phyloP scores from a whole-genome alignment of 257 asterid genomes.

The Nicotiana obtusifolia region DNA sequence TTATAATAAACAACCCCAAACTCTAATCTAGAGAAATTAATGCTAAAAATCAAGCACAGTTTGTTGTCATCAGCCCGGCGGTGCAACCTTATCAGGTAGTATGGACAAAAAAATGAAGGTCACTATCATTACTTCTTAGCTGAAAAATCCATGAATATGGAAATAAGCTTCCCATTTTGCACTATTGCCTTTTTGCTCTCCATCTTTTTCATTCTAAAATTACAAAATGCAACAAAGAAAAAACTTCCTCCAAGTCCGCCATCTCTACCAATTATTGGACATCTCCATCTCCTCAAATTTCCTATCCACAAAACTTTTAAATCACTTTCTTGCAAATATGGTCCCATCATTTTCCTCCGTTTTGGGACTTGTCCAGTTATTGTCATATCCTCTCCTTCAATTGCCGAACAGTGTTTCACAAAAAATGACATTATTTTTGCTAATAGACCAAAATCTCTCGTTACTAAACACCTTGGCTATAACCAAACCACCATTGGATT shows the following conservation, averaged over 20 bases:
- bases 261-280: conserved; percentile 43
- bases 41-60: not conserved
- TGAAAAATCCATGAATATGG: not conserved
- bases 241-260: conserved; percentile 50
- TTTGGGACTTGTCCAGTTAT: conserved; percentile 32
- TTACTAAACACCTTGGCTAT: conserved; percentile 32
- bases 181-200: conserved; percentile 9
- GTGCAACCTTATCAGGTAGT: not conserved
- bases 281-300: conserved; percentile 48
- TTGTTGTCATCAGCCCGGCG: not conserved
- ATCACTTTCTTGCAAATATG: conserved; percentile 35
- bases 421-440: conserved; percentile 39
- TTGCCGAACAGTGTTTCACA: conserved; percentile 42
- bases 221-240: conserved; percentile 4
- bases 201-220: conserved; percentile 15
- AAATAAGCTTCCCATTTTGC: conserved; percentile 14
- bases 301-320: conserved; percentile 30
- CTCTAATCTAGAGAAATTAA: not conserved
- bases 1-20: not conserved
- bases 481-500: conserved; percentile 43
- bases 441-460: conserved; percentile 34
- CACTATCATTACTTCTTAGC: not conserved
- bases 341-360: conserved; percentile 36
- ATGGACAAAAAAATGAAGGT: not conserved
- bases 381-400: conserved; percentile 39